phyloP scores from a whole-genome alignment of 176 grass and related monocot genomes.

The Tillandsia leiboldiana region DNA sequence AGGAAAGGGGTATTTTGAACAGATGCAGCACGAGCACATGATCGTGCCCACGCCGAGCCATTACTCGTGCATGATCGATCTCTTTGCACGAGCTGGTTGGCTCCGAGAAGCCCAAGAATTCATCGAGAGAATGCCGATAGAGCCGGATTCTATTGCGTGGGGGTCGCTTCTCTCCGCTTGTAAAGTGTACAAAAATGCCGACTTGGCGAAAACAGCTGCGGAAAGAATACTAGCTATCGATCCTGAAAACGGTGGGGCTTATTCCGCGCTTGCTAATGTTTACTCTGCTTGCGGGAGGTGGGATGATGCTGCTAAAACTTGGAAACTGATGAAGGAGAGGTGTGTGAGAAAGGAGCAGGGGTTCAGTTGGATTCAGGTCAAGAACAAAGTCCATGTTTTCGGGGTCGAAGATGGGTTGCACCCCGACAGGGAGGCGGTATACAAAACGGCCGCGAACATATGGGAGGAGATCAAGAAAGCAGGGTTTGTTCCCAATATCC shows the following conservation, averaged over 20 bases:
- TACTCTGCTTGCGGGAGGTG: constrained; percentile 91
- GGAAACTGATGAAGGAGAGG: constrained; percentile 68
- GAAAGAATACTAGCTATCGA: constrained; percentile 55
- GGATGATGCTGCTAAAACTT: constrained; percentile 57
- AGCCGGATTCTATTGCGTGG: constrained; percentile 61
- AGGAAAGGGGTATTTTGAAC: constrained; percentile 56
- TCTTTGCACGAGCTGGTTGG: constrained; percentile 44
- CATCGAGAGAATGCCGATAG: constrained; percentile 50
- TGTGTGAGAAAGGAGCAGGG: constrained; percentile 78
- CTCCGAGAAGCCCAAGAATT: constrained; percentile 70
- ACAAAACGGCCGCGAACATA: constrained; percentile 34
- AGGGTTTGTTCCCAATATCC: constrained; percentile 39
- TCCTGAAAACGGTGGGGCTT: constrained; percentile 63
- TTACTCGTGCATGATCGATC: constrained; percentile 87
- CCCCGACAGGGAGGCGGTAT: constrained; percentile 40
- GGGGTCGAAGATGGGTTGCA: constrained; percentile 54
- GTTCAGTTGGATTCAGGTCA: constrained; percentile 57
- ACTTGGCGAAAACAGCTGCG: constrained; percentile 56
- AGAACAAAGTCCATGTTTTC: constrained; percentile 46
- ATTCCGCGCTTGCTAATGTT: constrained; percentile 80
- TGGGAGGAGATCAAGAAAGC: constrained; percentile 68
- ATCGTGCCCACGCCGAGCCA: constrained; percentile 68
- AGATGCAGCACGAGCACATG: constrained; percentile 54
- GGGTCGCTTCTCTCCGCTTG: constrained; percentile 76
- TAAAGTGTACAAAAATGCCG: constrained; percentile 54